Evolutionary conservation across 495 filamentous ascomycete genomes (phyloP).

Genomic region (Hypoxylon intermedium): DNA sequence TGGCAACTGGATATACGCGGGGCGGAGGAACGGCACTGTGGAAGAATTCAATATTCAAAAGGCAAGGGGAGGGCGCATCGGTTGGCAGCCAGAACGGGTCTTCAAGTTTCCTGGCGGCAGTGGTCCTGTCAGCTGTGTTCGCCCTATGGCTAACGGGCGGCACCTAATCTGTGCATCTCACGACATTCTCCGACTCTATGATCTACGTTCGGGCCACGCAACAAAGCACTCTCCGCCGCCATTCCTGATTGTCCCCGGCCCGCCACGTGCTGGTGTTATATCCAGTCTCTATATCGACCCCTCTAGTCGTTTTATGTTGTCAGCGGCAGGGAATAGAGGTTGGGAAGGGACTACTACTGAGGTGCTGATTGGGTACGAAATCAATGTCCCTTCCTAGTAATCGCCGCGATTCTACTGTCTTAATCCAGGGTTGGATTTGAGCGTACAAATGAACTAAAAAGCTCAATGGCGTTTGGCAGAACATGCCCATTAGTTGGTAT

Average conservation of each 20-base stretch:
- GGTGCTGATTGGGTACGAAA: constrained; percentile 93
- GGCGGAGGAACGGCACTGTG: constrained; percentile 89
- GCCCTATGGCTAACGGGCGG: constrained; percentile 90
- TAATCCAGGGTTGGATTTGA: too few species aligned
- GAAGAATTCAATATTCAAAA: constrained; percentile 93
- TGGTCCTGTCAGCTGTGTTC: constrained; percentile 84
- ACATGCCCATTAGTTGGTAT: neutral
- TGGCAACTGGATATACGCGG: constrained; percentile 94
- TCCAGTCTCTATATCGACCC: constrained; percentile 84
- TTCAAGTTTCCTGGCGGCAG: constrained; percentile 91
- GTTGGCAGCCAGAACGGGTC: constrained; percentile 71
- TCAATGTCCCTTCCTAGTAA: constrained; percentile 48
- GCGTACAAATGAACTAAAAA: too few species aligned
- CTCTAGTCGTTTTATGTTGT: constrained; percentile 88
- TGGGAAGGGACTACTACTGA: constrained; percentile 96
- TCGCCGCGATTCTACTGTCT: neutral
- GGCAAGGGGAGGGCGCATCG: constrained; percentile 58
- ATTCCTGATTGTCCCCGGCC: constrained; percentile 92
- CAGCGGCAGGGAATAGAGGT: constrained; percentile 85
- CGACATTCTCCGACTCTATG: constrained; percentile 92
- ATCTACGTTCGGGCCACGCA: constrained; percentile 71
- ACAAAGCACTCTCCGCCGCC: constrained; percentile 82
- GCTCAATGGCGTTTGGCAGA: too few species aligned
- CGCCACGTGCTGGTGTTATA: constrained; percentile 86
- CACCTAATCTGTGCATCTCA: constrained; percentile 94